Evolutionary conservation across 1,284 basidiomycete genomes (phyloP).

Genomic region (Lignosus rhinocerotis): DNA sequence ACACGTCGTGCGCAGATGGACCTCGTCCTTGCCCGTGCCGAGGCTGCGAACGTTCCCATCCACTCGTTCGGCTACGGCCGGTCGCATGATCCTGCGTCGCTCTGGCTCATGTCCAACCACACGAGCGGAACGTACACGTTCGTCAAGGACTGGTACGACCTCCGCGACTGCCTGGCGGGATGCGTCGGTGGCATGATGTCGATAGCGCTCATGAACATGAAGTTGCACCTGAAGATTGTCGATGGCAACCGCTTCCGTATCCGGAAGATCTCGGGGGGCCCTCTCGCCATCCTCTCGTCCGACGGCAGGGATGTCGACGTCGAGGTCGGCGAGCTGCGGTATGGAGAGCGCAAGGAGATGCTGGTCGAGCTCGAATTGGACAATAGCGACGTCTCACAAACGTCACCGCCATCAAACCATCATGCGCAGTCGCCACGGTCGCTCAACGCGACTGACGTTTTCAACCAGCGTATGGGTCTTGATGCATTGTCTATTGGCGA

Average conservation of each 20-base stretch:
- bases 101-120: constrained; percentile 98
- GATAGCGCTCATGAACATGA: constrained; percentile 86
- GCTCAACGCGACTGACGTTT: constrained; percentile 76
- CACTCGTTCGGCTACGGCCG: constrained; percentile 97
- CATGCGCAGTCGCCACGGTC: constrained; percentile 33
- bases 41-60: constrained; percentile 94
- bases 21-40: constrained; percentile 91
- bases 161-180: constrained; percentile 86
- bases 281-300: constrained; percentile 78
- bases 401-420: constrained; percentile 24
- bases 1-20: constrained; percentile 99
- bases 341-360: constrained; percentile 93
- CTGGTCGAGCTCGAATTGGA: constrained; percentile 91
- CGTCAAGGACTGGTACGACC: constrained; percentile 94
- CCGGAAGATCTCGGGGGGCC: constrained; percentile 87
- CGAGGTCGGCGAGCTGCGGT: constrained; percentile 90
- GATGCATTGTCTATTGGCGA: constrained; percentile 75
- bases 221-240: constrained; percentile 88
- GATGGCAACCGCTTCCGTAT: constrained; percentile 85
- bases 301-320: constrained; percentile 94
- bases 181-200: constrained; percentile 94
- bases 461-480: constrained; percentile 78
- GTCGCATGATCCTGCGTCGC: constrained; percentile 94
- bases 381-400: constrained; percentile 57
- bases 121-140: constrained; percentile 97